These are phyloP conservation scores for Articulospora tetracladia DNA, from an alignment of 495 filamentous ascomycete species.

Conservation along the genomic window DNA sequence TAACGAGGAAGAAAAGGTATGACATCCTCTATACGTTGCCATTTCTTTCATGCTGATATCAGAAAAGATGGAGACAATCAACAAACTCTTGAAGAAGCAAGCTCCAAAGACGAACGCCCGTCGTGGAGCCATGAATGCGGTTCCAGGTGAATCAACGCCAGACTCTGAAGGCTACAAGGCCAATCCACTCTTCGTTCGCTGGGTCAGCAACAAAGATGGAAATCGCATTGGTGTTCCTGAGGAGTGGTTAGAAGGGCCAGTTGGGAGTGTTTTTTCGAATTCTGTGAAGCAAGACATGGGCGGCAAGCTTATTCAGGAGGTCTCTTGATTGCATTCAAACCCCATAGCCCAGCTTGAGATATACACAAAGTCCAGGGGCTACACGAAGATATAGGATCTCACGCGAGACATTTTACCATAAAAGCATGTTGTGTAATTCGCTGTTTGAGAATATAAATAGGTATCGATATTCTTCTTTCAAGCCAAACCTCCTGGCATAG, in stretches of 20 bases:
- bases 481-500: no score
- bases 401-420: no score
- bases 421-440: no score
- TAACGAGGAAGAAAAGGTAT: constrained; percentile 96
- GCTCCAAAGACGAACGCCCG: constrained; percentile 75
- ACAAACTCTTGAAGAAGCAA: constrained; percentile 93
- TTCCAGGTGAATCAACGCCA: constrained; percentile 54
- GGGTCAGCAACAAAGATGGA: constrained; percentile 69
- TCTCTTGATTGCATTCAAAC: constrained; percentile 12
- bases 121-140: constrained; percentile 35
- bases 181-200: constrained; percentile 70
- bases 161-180: constrained; percentile 41
- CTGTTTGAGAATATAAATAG: no score
- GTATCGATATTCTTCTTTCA: no score
- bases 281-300: constrained; percentile 21
- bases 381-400: no score
- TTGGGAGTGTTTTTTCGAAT: constrained; percentile 53
- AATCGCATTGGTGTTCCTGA: constrained; percentile 70
- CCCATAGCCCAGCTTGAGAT: no score
- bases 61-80: constrained; percentile 92
- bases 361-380: no score
- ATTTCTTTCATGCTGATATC: constrained; percentile 5
- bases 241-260: constrained; percentile 72
- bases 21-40: constrained; percentile 1
- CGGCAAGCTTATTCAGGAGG: constrained; percentile 25